Conservation (phyloP, 345 rosid genomes). For the Syzygium jambos region DNA sequence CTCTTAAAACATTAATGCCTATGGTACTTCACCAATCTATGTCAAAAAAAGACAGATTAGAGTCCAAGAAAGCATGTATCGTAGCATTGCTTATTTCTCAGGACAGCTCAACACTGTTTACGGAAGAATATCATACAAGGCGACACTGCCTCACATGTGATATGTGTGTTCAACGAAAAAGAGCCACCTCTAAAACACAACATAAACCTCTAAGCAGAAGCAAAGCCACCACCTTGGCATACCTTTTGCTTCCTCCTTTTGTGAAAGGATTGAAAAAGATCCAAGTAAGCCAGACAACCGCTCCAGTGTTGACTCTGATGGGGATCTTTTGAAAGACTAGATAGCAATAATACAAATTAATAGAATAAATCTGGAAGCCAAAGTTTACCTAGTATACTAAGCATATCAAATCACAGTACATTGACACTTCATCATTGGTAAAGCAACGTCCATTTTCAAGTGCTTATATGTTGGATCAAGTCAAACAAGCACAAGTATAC, state of each 20-base stretch:
- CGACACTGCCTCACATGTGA: neutral
- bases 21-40: neutral
- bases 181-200: neutral
- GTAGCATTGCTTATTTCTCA: neutral
- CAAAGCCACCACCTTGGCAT: neutral
- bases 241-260: constrained; percentile 59
- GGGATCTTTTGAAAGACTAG: constrained; percentile 58
- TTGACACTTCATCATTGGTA: neutral
- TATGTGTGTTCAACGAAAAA: neutral
- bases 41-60: neutral
- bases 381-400: neutral
- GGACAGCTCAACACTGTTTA: neutral
- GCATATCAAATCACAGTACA: neutral
- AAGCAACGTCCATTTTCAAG: neutral
- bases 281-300: constrained; percentile 60
- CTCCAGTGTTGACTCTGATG: constrained; percentile 81
- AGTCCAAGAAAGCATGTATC: neutral
- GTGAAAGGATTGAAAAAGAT: constrained; percentile 56
- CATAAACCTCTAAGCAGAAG: neutral
- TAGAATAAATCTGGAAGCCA: neutral
- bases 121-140: neutral
- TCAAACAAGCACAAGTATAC: neutral
- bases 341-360: neutral
- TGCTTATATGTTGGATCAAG: neutral
- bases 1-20: neutral